phyloP scores from a whole-genome alignment of 176 grass and related monocot genomes.

The Phoenix roebelenii region DNA sequence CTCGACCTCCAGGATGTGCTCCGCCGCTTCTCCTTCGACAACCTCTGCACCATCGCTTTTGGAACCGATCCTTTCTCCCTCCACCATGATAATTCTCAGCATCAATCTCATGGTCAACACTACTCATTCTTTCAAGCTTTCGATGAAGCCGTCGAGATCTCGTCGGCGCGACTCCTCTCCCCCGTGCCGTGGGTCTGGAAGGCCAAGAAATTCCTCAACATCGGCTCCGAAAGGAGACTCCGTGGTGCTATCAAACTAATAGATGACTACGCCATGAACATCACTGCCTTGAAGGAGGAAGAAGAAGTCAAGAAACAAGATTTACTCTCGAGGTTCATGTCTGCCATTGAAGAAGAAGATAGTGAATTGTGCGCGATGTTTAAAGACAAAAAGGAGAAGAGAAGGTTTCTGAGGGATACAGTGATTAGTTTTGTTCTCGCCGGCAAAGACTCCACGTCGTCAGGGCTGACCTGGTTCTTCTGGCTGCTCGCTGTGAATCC shows the following conservation, averaged over 20 bases:
- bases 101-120: no score
- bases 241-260: slow-evolving; percentile 13
- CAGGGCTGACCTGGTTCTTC: slow-evolving; percentile 65
- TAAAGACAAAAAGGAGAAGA: slow-evolving; percentile 23
- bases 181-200: slow-evolving; percentile 37
- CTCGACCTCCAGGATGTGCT: slow-evolving; percentile 55
- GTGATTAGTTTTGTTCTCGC: slow-evolving; percentile 61
- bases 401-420: slow-evolving; percentile 47
- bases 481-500: slow-evolving; percentile 48
- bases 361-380: slow-evolving; percentile 34
- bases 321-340: slow-evolving; percentile 58
- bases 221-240: slow-evolving; percentile 47
- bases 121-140: slow-evolving; percentile 42
- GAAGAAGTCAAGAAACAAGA: slow-evolving; percentile 13
- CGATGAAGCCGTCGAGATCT: slow-evolving; percentile 46
- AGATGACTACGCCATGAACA: slow-evolving; percentile 21
- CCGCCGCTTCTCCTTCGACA: slow-evolving; percentile 50
- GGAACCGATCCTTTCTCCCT: slow-evolving; percentile 29
- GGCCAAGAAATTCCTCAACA: slow-evolving; percentile 26
- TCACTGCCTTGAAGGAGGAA: slow-evolving; percentile 26
- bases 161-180: slow-evolving; percentile 42
- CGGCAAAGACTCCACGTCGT: slow-evolving; percentile 50
- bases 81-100: background rate
- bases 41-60: slow-evolving; percentile 44
- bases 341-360: slow-evolving; percentile 28